Conservation (phyloP, 1,139 yeast species). For the Pichia sp. region DNA sequence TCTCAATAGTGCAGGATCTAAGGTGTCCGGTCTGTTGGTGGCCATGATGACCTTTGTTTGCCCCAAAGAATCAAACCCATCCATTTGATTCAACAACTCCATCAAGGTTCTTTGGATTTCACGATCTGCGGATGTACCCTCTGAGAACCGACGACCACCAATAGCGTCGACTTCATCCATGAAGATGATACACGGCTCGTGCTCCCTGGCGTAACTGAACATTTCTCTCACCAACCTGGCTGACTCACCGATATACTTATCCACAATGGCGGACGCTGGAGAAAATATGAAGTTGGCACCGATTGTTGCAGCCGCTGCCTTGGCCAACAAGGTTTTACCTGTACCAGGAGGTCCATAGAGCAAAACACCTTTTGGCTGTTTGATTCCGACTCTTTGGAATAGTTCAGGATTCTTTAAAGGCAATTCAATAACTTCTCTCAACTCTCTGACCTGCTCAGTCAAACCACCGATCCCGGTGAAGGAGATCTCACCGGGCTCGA, state of each 20-base stretch:
- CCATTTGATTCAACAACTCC: slow-evolving; percentile 98
- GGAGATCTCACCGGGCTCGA: slow-evolving; percentile 94
- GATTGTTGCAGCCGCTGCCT: slow-evolving; percentile 97
- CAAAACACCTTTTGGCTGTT: slow-evolving; percentile 96
- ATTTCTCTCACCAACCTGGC: slow-evolving; percentile 96
- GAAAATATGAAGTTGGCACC: slow-evolving; percentile 97
- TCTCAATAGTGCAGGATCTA: slow-evolving; percentile 97
- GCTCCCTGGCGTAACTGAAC: slow-evolving; percentile 98
- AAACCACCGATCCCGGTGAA: slow-evolving; percentile 97
- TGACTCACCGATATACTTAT: slow-evolving; percentile 96
- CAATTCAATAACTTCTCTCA: slow-evolving; percentile 95
- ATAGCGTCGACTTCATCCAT: slow-evolving; percentile 99
- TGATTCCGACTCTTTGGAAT: slow-evolving; percentile 92
- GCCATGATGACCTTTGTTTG: slow-evolving; percentile 99
- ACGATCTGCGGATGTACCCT: slow-evolving; percentile 98
- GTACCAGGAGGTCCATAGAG: slow-evolving; percentile 99
- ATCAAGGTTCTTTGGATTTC: slow-evolving; percentile 97
- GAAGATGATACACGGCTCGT: slow-evolving; percentile 96
- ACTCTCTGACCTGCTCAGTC: slow-evolving; percentile 90
- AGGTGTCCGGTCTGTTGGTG: slow-evolving; percentile 95
- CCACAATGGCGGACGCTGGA: slow-evolving; percentile 98
- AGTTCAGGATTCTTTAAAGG: slow-evolving; percentile 97
- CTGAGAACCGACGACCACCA: slow-evolving; percentile 97
- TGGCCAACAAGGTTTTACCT: slow-evolving; percentile 92
- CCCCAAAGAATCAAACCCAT: slow-evolving; percentile 95